Base-by-base conservation (phyloP, 805 yeast species). In the Torulaspora maleeae region DNA sequence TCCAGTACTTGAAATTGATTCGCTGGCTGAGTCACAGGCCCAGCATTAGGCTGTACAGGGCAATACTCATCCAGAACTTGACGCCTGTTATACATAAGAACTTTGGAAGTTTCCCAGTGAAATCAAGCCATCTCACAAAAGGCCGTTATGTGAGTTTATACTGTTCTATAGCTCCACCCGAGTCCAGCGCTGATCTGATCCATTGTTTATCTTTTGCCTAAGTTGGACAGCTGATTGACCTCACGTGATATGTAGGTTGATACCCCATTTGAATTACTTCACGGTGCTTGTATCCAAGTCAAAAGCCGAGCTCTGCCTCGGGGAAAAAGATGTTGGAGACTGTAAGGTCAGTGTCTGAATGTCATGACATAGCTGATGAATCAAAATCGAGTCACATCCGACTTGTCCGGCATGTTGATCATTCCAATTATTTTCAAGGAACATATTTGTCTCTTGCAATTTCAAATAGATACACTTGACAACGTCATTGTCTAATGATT, bases 1-100 rank as follows among this genome's bases (percentile, higher is more conserved):
- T 90, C 98, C 34, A 87, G 71, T 1, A 86, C 80, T 49, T 85
- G 91, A 63, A 81, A 84, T 35, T 81, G 70, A 17, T 47, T 29
- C n/a, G 37, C 36, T 8, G 50, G 50, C 27, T 45, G 47, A 13
- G 46, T 41, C 11, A 27, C 39, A 4, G 48, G 28, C 24, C 44
- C 27, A 20, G 44, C 29, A 13, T 37, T 27, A 27, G 44, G 51
- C 19, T 45, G 41, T 4, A 45, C 27, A 8, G 52, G 45, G 25
- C 36, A 46, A 24, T 44, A 48, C 27, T 48, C 54, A 27, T 42
- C 34, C 8, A 40, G 42, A 17, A 50, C 29, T 34, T 48, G 50
- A n/a, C 52, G 54, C 39, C 54, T 48, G 29, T 43, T 40, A 27
- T 48, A 45, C 51, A 48, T 48, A 11, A 9, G 20, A 13, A 15